A percentile compares a stretch with the other conserved stretches of the same genome.
These are phyloP conservation scores for Globisporangium parvum DNA, from an alignment of 352 stramenopile species.

Conservation along the genomic window DNA sequence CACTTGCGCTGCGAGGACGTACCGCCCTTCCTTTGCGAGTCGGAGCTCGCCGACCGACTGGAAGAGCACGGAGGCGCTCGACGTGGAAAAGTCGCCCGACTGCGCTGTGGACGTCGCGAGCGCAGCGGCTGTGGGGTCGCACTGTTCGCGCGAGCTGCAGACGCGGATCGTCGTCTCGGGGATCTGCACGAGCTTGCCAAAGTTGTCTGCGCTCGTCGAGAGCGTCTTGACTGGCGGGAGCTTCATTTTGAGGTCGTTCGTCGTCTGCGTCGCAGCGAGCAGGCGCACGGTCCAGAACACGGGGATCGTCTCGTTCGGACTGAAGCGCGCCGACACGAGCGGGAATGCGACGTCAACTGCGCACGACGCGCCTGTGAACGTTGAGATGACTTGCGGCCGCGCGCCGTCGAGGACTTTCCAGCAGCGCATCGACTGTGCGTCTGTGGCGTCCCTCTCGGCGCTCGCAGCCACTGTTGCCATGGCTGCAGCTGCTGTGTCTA, in stretches of 20 bases:
- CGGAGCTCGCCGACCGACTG: conserved; percentile 26
- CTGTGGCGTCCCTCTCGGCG: background rate
- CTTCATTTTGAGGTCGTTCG: conserved; percentile 41
- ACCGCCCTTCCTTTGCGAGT: conserved; percentile 28
- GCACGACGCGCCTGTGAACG: conserved; percentile 20
- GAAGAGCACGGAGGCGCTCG: conserved; percentile 29
- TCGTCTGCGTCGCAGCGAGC: conserved; percentile 12
- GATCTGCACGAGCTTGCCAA: conserved; percentile 32
- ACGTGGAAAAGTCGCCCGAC: conserved; percentile 38
- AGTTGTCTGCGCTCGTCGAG: conserved; percentile 26
- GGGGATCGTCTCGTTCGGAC: conserved; percentile 30
- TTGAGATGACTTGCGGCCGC: conserved; percentile 15
- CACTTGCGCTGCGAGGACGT: conserved; percentile 41
- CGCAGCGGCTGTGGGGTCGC: conserved; percentile 23
- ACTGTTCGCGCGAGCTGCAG: conserved; percentile 25
- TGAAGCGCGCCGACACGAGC: conserved; percentile 26
- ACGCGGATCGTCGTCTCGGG: conserved; percentile 34
- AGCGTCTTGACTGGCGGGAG: conserved; percentile 26
- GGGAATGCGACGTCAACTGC: conserved; percentile 28
- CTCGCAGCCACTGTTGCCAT: background rate
- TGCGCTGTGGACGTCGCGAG: conserved; percentile 20
- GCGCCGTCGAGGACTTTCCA: conserved; percentile 25
- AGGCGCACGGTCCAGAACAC: conserved; percentile 40
- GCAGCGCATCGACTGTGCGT: conserved; percentile 18
- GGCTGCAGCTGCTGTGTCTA: background rate